A percentile compares a stretch with the other conserved stretches of the same genome.
phyloP scores from a whole-genome alignment of 257 asterid genomes.

The Solanum clarkiae region DNA sequence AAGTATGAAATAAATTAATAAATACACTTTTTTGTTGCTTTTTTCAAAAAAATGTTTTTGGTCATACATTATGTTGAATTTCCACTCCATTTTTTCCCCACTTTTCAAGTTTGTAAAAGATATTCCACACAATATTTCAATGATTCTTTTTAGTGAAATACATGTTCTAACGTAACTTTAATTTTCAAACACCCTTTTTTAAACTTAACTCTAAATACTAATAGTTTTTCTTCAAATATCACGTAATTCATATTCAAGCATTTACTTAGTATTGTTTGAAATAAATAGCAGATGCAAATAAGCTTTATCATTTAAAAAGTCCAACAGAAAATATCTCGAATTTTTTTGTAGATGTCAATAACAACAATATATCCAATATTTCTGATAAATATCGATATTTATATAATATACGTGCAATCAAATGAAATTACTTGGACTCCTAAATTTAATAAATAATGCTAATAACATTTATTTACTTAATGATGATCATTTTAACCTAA shows the following conservation, averaged over 20 bases:
- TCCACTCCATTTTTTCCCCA: not conserved
- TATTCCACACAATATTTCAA: not conserved
- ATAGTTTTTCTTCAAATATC: not conserved
- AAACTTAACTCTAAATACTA: not conserved
- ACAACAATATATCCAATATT: not conserved
- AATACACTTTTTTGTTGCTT: not conserved
- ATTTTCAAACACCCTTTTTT: not conserved
- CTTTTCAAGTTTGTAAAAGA: not conserved
- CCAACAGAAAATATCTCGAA: not conserved
- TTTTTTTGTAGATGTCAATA: not conserved
- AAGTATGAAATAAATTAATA: not conserved
- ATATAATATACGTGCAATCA: no score
- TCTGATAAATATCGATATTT: not conserved
- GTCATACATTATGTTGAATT: not conserved
- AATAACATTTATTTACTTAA: not conserved
- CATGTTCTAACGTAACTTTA: not conserved
- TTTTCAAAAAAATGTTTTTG: not conserved
- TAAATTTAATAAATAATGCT: not conserved
- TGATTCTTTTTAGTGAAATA: not conserved
- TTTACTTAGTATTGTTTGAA: not conserved
- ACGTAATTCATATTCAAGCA: not conserved
- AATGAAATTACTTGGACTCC: not conserved
- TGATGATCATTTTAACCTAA: not conserved
- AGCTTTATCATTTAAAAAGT: not conserved
- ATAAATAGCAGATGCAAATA: not conserved